A percentile compares a stretch with the other conserved stretches of the same genome.
Conservation (phyloP, 2,329 filamentous ascomycete genomes). For the Arachnopeziza araneosa region DNA sequence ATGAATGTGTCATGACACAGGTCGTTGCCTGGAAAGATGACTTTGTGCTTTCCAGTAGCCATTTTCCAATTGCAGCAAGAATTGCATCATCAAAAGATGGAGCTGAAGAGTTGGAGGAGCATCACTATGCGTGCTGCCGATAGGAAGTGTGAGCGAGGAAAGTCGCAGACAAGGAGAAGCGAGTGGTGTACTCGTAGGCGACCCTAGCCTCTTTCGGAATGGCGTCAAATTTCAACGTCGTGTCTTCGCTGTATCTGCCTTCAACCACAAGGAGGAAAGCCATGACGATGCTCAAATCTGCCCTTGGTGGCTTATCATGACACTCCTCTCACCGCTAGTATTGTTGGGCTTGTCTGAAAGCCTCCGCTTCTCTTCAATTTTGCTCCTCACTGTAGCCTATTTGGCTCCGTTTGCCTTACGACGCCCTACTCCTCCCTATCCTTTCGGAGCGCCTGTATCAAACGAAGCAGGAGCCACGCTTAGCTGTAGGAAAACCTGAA, state of each 20-base stretch:
- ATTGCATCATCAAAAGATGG: background rate
- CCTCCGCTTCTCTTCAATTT: background rate
- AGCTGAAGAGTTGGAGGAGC: background rate
- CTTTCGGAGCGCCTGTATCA: background rate
- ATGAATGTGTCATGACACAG: background rate
- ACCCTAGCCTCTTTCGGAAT: too few species aligned
- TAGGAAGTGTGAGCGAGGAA: background rate
- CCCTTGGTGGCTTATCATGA: background rate
- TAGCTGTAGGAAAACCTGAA: background rate
- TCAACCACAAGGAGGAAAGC: too few species aligned
- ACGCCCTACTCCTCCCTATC: background rate
- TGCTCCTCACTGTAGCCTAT: background rate
- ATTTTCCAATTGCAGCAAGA: background rate
- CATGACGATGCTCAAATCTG: too few species aligned
- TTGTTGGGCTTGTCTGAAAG: background rate
- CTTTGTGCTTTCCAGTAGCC: background rate
- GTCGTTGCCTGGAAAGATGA: background rate
- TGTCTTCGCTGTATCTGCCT: too few species aligned
- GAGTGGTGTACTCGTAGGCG: too few species aligned
- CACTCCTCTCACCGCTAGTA: background rate
- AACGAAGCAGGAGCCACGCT: background rate
- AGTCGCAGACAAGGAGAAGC: background rate
- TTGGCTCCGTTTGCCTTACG: too few species aligned
- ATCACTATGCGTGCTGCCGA: background rate
- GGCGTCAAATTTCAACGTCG: too few species aligned